Evolutionary conservation across 345 rosid species (phyloP).

Genomic region (Zanthoxylum bungeanum): DNA sequence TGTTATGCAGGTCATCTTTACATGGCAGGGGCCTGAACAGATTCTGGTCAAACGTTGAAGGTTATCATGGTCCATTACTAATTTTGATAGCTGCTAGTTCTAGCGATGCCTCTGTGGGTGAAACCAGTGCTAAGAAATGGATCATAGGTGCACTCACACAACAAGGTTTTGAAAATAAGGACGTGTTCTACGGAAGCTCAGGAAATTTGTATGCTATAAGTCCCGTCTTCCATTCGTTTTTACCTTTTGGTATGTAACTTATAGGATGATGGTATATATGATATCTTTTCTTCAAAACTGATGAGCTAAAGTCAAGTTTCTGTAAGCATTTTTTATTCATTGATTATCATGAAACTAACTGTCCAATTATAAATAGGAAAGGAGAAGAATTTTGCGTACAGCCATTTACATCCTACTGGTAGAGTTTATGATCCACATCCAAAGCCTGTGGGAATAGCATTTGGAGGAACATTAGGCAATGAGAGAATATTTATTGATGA

Average conservation of each 20-base stretch:
- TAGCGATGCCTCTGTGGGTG: slow-evolving; percentile 34
- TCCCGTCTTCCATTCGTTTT: slow-evolving; percentile 59
- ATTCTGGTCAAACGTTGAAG: slow-evolving; percentile 83
- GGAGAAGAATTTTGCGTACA: slow-evolving; percentile 87
- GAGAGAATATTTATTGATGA: slow-evolving; percentile 82
- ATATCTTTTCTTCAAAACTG: neutral
- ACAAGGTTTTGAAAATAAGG: slow-evolving; percentile 78
- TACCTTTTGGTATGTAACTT: slow-evolving; percentile 61
- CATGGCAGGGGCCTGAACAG: slow-evolving; percentile 91
- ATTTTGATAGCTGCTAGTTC: slow-evolving; percentile 58
- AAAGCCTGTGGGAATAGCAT: slow-evolving; percentile 85
- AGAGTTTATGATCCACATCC: slow-evolving; percentile 76
- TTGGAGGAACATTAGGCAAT: slow-evolving; percentile 80
- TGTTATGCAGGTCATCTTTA: slow-evolving; percentile 62
- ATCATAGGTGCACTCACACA: slow-evolving; percentile 66
- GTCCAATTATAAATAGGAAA: slow-evolving; percentile 44
- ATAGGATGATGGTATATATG: neutral
- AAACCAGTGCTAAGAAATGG: slow-evolving; percentile 51
- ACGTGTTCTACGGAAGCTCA: slow-evolving; percentile 68
- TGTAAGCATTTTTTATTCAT: neutral
- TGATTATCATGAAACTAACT: neutral
- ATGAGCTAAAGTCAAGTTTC: neutral
- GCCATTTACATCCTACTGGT: slow-evolving; percentile 74
- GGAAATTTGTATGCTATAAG: slow-evolving; percentile 66
- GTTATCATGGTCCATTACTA: slow-evolving; percentile 76